A percentile compares a stretch with the other conserved stretches of the same genome.
phyloP scores from a whole-genome alignment of 345 rosid species.

The rapeseed (Brassica napus) region Da-Ae NC_063442.1:2665501-2666000 shows the following conservation, averaged over 20 bases:
- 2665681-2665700: too few relatives aligned
- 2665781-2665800: too few relatives aligned
- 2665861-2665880: slow-evolving; percentile 1
- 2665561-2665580: slow-evolving; percentile 54
- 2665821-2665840: slow-evolving; percentile 63
- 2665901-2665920: background rate
- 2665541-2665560: background rate
- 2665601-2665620: slow-evolving; percentile 52
- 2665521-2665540: slow-evolving; percentile 22
- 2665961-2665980: slow-evolving; percentile 54
- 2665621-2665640: slow-evolving; percentile 58
- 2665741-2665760: too few relatives aligned
- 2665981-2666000: slow-evolving; percentile 56
- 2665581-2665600: slow-evolving; percentile 64
- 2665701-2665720: too few relatives aligned
- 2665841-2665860: background rate
- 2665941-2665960: slow-evolving; percentile 63
- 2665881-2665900: background rate
- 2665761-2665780: too few relatives aligned
- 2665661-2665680: too few relatives aligned
- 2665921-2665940: slow-evolving; percentile 57
- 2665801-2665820: slow-evolving; percentile 68
- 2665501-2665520: too few relatives aligned
- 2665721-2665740: too few relatives aligned
- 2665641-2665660: slow-evolving; percentile 61